A percentile compares a stretch with the other conserved stretches of the same genome.
Evolutionary conservation across 208 protist genomes (phyloP).

Genomic region (Leishmania braziliensis): DNA sequence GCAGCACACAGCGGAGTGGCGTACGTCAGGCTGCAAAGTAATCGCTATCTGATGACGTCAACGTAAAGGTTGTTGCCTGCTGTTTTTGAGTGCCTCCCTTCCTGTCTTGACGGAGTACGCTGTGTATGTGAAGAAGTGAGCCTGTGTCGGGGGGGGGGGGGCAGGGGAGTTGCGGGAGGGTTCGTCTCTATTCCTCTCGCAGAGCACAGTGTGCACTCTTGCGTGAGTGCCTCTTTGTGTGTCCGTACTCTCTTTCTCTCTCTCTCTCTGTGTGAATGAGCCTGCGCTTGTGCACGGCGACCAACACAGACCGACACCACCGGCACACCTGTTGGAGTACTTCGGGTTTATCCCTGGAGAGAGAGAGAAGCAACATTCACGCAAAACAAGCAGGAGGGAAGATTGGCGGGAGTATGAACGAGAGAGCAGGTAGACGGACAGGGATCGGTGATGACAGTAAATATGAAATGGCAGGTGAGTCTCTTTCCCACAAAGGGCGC

Average conservation of each 20-base stretch:
- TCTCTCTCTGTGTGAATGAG: not conserved
- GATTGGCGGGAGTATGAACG: not conserved
- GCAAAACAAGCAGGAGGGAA: not conserved
- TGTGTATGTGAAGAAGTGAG: not conserved
- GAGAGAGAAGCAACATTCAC: not conserved
- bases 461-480: not conserved
- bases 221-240: conserved; percentile 1
- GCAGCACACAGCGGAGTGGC: not conserved
- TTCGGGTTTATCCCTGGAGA: not conserved
- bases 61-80: no score
- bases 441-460: not conserved
- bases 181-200: not conserved
- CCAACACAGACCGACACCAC: conserved; percentile 2
- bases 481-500: no score
- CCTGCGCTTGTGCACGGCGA: not conserved
- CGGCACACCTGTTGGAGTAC: not conserved
- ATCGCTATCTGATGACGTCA: no score
- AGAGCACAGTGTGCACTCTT: not conserved
- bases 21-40: not conserved
- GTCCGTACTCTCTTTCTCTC: not conserved
- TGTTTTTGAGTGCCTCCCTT: not conserved
- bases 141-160: no score
- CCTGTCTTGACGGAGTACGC: not conserved
- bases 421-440: not conserved
- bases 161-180: not conserved